Conservation (phyloP, 768 basidiomycete genomes). For the Agrocybe praecox region DNA sequence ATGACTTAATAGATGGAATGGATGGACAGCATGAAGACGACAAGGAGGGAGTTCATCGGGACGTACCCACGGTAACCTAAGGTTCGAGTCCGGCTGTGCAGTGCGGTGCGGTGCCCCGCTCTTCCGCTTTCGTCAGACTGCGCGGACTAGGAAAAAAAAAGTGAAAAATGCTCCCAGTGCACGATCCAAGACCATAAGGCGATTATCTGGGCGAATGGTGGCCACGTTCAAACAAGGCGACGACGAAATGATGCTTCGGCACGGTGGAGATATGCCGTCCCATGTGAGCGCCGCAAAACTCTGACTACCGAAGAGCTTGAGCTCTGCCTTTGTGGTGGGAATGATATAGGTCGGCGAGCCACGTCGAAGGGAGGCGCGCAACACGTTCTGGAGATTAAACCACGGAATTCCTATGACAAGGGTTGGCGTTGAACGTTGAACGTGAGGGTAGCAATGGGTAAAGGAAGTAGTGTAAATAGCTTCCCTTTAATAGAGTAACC, state of each 20-base stretch:
- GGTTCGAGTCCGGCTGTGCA: too few species aligned
- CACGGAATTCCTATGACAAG: conserved; percentile 9
- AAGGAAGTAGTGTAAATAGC: conserved; percentile 48
- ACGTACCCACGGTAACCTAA: too few species aligned
- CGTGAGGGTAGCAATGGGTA: conserved; percentile 38
- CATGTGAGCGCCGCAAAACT: neutral
- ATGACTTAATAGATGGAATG: too few species aligned
- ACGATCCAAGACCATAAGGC: conserved; percentile 15
- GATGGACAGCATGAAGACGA: too few species aligned
- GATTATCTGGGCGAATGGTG: neutral
- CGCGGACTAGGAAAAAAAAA: neutral
- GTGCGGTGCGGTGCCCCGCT: too few species aligned
- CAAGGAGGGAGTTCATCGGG: too few species aligned
- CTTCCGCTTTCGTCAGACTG: too few species aligned
- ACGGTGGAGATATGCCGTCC: conserved; percentile 1
- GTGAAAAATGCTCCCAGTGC: neutral
- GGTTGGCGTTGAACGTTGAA: neutral
- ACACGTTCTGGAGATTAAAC: conserved; percentile 1
- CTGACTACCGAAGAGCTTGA: neutral
- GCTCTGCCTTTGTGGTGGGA: neutral
- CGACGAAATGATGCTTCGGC: neutral
- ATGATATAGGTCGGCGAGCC: neutral
- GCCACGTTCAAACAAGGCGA: neutral
- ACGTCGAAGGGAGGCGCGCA: neutral
- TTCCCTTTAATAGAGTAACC: conserved; percentile 27